These are phyloP conservation scores for Groenewaldozyma auringiensis DNA, from an alignment of 1,139 yeast species.

Conservation along the genomic window DNA sequence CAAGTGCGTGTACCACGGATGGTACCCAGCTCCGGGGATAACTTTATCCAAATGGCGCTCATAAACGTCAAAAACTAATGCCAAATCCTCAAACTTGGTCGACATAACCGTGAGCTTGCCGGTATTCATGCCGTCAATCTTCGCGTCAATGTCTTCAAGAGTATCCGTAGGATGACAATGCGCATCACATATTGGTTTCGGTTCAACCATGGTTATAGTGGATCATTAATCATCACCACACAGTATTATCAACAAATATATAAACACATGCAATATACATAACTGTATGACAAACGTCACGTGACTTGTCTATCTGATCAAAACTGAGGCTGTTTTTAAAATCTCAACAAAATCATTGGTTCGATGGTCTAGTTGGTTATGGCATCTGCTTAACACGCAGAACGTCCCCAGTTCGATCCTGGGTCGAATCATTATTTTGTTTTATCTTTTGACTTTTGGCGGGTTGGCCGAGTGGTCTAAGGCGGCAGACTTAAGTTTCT, in stretches of 20 bases:
- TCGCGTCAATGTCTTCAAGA: constrained; percentile 13
- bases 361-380: constrained; percentile 57
- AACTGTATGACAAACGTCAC: too few relatives aligned
- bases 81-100: constrained; percentile 33
- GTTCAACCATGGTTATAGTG: too few relatives aligned
- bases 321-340: neutral
- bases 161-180: constrained; percentile 50
- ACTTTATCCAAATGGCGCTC: constrained; percentile 26
- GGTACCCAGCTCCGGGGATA: constrained; percentile 69
- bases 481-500: too few relatives aligned
- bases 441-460: too few relatives aligned
- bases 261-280: too few relatives aligned
- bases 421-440: too few relatives aligned
- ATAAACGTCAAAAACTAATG: constrained; percentile 23
- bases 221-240: too few relatives aligned
- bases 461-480: too few relatives aligned
- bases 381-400: constrained; percentile 99
- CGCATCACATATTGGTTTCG: constrained; percentile 44
- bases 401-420: constrained; percentile 99
- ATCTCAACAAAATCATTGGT: neutral
- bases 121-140: constrained; percentile 16
- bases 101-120: constrained; percentile 31
- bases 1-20: constrained; percentile 83
- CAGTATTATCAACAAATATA: too few relatives aligned
- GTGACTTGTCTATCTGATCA: too few relatives aligned